phyloP scores from a whole-genome alignment of 345 rosid species.

The Turritis glabra region DNA sequence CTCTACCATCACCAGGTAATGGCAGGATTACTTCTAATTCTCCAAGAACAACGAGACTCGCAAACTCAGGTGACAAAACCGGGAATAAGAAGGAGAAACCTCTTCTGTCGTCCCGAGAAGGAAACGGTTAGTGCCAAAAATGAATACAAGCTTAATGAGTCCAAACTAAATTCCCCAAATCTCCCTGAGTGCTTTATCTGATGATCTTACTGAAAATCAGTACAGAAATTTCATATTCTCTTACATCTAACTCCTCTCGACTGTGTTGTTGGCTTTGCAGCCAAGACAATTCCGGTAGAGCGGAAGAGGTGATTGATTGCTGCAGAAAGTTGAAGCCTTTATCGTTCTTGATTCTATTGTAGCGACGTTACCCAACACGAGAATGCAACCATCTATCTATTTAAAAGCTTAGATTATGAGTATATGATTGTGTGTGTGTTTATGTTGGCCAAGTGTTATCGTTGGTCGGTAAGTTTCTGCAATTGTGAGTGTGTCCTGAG shows the following conservation, averaged over 20 bases:
- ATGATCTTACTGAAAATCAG: constrained; percentile 5
- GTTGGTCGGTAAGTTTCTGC: constrained; percentile 35
- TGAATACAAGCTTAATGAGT: neutral
- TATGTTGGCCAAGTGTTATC: constrained; percentile 25
- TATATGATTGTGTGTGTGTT: constrained; percentile 36
- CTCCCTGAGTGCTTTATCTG: neutral
- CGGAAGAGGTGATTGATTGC: constrained; percentile 55
- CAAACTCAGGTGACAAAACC: constrained; percentile 56
- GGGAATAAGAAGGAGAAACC: constrained; percentile 62
- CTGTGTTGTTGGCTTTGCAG: constrained; percentile 49
- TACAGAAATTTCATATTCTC: neutral
- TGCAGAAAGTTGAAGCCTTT: constrained; percentile 21
- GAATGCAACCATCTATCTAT: constrained; percentile 34
- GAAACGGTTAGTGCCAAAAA: constrained; percentile 51
- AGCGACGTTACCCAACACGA: constrained; percentile 9
- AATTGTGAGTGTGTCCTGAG: constrained; percentile 40
- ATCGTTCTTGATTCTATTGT: constrained; percentile 19
- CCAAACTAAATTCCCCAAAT: constrained; percentile 6
- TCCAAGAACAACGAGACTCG: constrained; percentile 67
- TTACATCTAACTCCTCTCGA: neutral
- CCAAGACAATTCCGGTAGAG: constrained; percentile 52
- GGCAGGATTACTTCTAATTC: constrained; percentile 69
- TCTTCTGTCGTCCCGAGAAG: constrained; percentile 53
- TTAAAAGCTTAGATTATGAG: constrained; percentile 29
- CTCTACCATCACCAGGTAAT: constrained; percentile 69